Evolutionary conservation across 306 rosid species (phyloP).

Genomic region (Quercus parvula): DNA sequence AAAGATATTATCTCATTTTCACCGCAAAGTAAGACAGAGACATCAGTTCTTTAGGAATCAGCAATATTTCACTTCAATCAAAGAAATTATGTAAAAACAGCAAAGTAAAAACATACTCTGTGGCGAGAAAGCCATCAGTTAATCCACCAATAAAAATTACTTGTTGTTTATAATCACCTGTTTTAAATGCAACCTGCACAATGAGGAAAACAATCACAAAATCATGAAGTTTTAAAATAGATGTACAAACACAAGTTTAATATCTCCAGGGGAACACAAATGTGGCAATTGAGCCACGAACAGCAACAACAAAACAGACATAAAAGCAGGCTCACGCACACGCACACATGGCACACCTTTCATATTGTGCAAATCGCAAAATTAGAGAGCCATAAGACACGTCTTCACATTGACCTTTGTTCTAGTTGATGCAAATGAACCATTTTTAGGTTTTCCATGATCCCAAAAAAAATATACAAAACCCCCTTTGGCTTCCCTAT

Average conservation of each 20-base stretch:
- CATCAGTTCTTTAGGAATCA: not conserved
- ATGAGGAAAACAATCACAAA: constrained; percentile 8
- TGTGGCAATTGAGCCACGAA: not conserved
- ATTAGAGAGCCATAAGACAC: not conserved
- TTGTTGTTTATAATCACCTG: constrained; percentile 85
- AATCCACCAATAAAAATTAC: constrained; percentile 94
- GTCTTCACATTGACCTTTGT: not conserved
- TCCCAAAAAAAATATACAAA: not conserved
- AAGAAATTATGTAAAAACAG: not conserved
- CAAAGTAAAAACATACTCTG: constrained; percentile 53
- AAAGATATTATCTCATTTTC: constrained; percentile 9
- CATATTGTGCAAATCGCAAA: not conserved
- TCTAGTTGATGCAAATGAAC: not conserved
- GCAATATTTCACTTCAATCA: not conserved
- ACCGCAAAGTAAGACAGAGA: not conserved
- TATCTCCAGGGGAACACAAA: not conserved
- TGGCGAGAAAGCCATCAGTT: constrained; percentile 90
- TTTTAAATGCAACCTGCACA: constrained; percentile 89
- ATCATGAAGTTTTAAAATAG: not conserved
- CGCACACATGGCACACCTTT: not conserved
- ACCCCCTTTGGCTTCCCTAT: no score
- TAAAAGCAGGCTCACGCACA: not conserved
- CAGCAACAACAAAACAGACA: not conserved
- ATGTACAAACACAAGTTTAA: not conserved
- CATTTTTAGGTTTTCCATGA: not conserved